A percentile compares a stretch with the other conserved stretches of the same genome.
Conservation (phyloP, 2,329 filamentous ascomycete species). For the Metarhizium rileyi region DNA sequence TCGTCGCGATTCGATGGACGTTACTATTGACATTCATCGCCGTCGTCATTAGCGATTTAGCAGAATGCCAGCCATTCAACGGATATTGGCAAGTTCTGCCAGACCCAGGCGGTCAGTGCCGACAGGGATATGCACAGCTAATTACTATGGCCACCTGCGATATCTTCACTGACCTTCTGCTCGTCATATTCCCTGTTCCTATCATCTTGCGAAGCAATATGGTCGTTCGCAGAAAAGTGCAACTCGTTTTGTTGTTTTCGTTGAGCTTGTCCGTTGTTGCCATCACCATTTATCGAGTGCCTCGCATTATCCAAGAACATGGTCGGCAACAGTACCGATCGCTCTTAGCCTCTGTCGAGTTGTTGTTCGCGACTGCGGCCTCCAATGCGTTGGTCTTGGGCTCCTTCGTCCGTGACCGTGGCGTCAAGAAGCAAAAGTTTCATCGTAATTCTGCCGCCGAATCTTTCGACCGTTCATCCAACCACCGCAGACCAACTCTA, state of each 20-base stretch:
- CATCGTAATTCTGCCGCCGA: conserved; percentile 53
- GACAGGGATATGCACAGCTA: conserved; percentile 78
- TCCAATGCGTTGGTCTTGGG: conserved; percentile 86
- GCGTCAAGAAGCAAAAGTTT: conserved; percentile 82
- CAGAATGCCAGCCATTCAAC: conserved; percentile 69
- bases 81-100: conserved; percentile 77
- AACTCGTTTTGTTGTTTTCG: conserved; percentile 72
- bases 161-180: conserved; percentile 76
- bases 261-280: conserved; percentile 71
- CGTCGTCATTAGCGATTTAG: conserved; percentile 70
- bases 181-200: conserved; percentile 81
- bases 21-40: conserved; percentile 70
- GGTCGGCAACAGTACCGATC: conserved; percentile 82
- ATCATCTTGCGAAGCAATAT: conserved; percentile 76
- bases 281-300: conserved; percentile 74
- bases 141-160: conserved; percentile 86
- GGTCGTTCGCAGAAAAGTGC: conserved; percentile 65
- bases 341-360: conserved; percentile 79
- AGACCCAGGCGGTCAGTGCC: conserved; percentile 76
- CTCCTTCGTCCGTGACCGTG: conserved; percentile 84
- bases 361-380: conserved; percentile 77
- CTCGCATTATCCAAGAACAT: conserved; percentile 58
- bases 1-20: conserved; percentile 65
- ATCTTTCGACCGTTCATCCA: conserved; percentile 44
- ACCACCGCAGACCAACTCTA: conserved; percentile 37